phyloP scores from a whole-genome alignment of 352 stramenopile species.

The Phytopythium sindhum region DNA sequence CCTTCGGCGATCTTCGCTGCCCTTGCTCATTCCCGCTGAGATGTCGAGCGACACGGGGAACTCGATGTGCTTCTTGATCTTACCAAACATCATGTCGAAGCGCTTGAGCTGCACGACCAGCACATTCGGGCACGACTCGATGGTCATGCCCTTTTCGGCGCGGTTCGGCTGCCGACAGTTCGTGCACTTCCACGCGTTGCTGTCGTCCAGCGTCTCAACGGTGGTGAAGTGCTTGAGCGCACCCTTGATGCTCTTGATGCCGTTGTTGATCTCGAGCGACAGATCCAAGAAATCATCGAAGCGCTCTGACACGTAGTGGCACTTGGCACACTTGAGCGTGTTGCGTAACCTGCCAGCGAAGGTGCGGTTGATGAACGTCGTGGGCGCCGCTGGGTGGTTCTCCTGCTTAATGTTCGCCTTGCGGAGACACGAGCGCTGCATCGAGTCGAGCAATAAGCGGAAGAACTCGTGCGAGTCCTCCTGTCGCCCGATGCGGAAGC shows the following conservation, averaged over 20 bases:
- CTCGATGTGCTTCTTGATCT: conserved; percentile 87
- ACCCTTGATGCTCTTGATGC: conserved; percentile 65
- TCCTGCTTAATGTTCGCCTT: conserved; percentile 73
- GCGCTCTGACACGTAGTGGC: conserved; percentile 72
- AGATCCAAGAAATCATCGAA: conserved; percentile 88
- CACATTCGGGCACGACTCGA: conserved; percentile 80
- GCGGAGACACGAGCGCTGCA: conserved; percentile 76
- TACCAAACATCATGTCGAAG: conserved; percentile 84
- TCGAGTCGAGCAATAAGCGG: conserved; percentile 79
- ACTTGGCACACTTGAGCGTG: conserved; percentile 83
- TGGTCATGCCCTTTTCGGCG: conserved; percentile 81
- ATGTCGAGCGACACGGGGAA: conserved; percentile 76
- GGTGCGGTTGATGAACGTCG: conserved; percentile 79
- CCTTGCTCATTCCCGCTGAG: conserved; percentile 49
- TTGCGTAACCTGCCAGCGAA: conserved; percentile 86
- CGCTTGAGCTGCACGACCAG: conserved; percentile 90
- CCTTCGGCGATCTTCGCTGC: conserved; percentile 41
- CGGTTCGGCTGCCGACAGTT: conserved; percentile 71
- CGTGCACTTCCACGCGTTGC: conserved; percentile 86
- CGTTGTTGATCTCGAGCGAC: conserved; percentile 81
- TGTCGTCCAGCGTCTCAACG: conserved; percentile 75
- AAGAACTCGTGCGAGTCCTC: conserved; percentile 94
- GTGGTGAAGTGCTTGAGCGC: conserved; percentile 84
- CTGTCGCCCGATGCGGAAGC: conserved; percentile 85
- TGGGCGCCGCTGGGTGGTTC: conserved; percentile 45